Conservation (phyloP, 2,329 filamentous ascomycete genomes). For the Albophoma yamanashiensis region DNA sequence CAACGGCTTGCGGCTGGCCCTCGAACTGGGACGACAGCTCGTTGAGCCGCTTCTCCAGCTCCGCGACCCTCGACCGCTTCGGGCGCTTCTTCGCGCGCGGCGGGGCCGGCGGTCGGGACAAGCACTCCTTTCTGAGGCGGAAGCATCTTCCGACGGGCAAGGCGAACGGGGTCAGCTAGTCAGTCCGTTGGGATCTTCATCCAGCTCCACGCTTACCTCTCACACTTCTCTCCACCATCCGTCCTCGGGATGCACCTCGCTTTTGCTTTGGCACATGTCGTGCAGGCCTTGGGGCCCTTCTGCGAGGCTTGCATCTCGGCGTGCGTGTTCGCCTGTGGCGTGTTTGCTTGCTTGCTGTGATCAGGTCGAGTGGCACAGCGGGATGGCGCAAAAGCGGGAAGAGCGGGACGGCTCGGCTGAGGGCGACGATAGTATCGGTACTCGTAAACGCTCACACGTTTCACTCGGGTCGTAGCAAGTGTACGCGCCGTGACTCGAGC, state of each 20-base stretch:
- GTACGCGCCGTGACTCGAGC: neutral
- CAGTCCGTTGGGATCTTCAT: neutral
- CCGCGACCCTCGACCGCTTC: slow-evolving; percentile 37
- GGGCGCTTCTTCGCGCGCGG: slow-evolving; percentile 34
- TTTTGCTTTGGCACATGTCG: slow-evolving; percentile 41
- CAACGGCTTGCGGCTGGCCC: slow-evolving; percentile 9
- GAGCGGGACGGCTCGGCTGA: neutral
- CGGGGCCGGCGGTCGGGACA: slow-evolving; percentile 35
- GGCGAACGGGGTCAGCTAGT: neutral
- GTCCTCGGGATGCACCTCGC: slow-evolving; percentile 35
- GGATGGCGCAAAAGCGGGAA: neutral
- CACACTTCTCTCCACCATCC: slow-evolving; percentile 28
- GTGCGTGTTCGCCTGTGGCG: neutral
- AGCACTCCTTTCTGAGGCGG: slow-evolving; percentile 35
- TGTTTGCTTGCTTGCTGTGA: neutral
- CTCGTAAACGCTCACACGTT: neutral
- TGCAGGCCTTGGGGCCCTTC: slow-evolving; percentile 38
- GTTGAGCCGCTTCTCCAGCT: slow-evolving; percentile 38
- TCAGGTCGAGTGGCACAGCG: neutral
- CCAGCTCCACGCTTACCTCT: slow-evolving; percentile 25
- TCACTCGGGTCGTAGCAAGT: neutral
- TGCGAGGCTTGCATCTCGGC: slow-evolving; percentile 15
- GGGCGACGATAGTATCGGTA: neutral
- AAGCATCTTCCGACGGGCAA: slow-evolving; percentile 28
- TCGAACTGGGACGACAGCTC: slow-evolving; percentile 36